Percentiles rank a stretch among this genome's conserved stretches.
phyloP scores from a whole-genome alignment of 345 rosid species.

The Gossypium mustelinum region DNA sequence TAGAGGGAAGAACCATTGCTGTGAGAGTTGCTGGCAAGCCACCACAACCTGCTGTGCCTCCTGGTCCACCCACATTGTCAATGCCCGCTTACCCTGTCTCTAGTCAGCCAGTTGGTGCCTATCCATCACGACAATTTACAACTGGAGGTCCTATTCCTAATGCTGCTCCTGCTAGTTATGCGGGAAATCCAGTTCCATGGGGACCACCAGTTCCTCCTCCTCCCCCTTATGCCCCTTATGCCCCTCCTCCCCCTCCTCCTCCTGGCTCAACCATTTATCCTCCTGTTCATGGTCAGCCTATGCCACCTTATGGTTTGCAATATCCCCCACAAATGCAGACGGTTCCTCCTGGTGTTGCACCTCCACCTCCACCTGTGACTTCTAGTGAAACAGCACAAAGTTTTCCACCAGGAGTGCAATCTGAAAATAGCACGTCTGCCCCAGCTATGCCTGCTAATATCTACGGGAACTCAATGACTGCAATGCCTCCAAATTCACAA shows the following conservation, averaged over 20 bases:
- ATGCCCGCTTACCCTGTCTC: constrained; percentile 62
- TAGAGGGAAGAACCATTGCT: constrained; percentile 86
- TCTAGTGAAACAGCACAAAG: constrained; percentile 69
- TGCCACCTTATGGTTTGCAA: constrained; percentile 79
- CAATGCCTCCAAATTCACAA: constrained; percentile 45
- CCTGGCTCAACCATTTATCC: constrained; percentile 68
- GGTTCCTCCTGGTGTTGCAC: constrained; percentile 60
- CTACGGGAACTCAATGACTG: constrained; percentile 43
- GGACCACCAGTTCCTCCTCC: constrained; percentile 79
- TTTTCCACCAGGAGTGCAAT: constrained; percentile 86
- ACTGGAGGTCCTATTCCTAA: constrained; percentile 67
- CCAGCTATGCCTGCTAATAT: constrained; percentile 47
- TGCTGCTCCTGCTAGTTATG: constrained; percentile 49
- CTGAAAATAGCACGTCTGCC: constrained; percentile 55
- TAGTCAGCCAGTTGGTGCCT: constrained; percentile 59
- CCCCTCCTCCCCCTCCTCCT: constrained; percentile 73
- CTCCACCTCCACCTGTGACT: constrained; percentile 39
- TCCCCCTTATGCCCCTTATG: constrained; percentile 60
- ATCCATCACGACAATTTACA: constrained; percentile 73
- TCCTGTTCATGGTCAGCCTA: constrained; percentile 79
- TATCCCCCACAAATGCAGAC: constrained; percentile 71
- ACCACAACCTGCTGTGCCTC: constrained; percentile 75
- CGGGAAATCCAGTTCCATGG: constrained; percentile 78
- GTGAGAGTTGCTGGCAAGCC: constrained; percentile 97
- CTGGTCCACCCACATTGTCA: constrained; percentile 61